Evolutionary conservation across 352 stramenopile genomes (phyloP), one percentile per base, ranked within the genome.

Genomic region (Pythium phragmitis): DNA sequence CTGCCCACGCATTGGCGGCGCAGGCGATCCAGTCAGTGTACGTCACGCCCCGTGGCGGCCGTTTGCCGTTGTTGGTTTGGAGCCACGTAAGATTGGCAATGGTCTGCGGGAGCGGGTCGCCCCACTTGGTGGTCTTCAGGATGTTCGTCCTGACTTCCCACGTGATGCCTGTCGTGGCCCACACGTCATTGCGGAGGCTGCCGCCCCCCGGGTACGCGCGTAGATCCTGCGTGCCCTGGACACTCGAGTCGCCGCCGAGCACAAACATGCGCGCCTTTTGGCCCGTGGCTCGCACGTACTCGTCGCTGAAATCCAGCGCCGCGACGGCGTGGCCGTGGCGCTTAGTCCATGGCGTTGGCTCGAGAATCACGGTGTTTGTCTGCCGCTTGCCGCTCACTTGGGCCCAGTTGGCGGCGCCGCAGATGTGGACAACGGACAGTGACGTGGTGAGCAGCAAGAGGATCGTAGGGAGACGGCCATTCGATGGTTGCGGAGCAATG

Each of bases 1-100:
- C 63, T 17, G 78, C 76, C 83, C 81, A 92, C 0, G 79, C 51
- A 4, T 78, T 80, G 4, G 73, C 57, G 5, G 82, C 77, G 56
- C 83, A 92, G 16, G 79, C 69, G 37, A 86, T 90, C 83, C 81
- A 92, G 13, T 90, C 74, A 1, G 46, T 51, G 62, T 90, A 89
- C 0, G 82, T 75, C 33, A 92, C 67, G 3, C 76, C 81, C 1
- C 69, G 68, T 1, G 83, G 83, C n/a, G 81, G 83, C 9, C 52
- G 52, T 49, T 90, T 90, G 59, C 83, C 83, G 28, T 74, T 80
- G 65, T 91, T 92, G 33, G 78, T 89, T 68, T 92, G 81, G 19
- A 83, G 66, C 83, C 83, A 91, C 41, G 74, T 85, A 28, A 88
- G 53, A 41, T 91, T 85, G 0, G 80, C 75, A n/a, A 90, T 70